Evolutionary conservation across 352 stramenopile genomes (phyloP), one percentile per base, ranked within the genome.

Genomic region (Pythium sukuiense): DNA sequence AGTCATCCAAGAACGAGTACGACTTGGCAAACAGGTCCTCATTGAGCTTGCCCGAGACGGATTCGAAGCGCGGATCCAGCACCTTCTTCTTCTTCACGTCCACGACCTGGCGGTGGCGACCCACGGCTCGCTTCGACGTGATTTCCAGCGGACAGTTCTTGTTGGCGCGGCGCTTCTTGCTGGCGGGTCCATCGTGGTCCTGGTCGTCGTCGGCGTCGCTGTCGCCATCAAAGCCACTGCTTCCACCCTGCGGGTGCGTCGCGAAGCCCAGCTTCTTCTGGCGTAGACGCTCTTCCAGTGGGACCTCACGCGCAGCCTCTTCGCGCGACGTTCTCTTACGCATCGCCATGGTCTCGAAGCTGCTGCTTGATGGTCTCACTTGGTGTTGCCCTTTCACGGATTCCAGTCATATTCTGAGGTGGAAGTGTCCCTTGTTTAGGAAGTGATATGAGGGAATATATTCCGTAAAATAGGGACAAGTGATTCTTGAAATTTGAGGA

Each of bases 1-100:
- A 95, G 13, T 93, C 88, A 49, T 96, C 84, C 55, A 98, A 50
- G 59, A 98, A 98, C 0, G 81, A 76, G 61, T 98, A 98, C 46
- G 87, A 87, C 65, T 96, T 96, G 52, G 69, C 61, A 67, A 95
- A 96, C 30, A 96, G 69, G 50, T 96, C 88, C 43, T 97, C 88
- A 43, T 97, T 97, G 20, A 97, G 69, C 9, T 92, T 92, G 20
- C 89, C 88, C 43, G 78, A 86, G 27, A 88, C 77, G 9, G 79
- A 74, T 59, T 97, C 89, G 55, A 98, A 98, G 49, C 92, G 89
- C 41, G 92, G 92, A 72, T 98, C 92, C 50, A 90, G 67, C 9
- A 65, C 43, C 13, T 81, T 75, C 58, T 77, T 79, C 66, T 89
- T 94, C 65, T 88, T 90, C 9, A 95, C 83, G 9, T 96, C 82